These are phyloP conservation scores for Calonectria hawksworthii DNA, from an alignment of 2,329 filamentous ascomycete genomes.

Conservation along the genomic window DNA sequence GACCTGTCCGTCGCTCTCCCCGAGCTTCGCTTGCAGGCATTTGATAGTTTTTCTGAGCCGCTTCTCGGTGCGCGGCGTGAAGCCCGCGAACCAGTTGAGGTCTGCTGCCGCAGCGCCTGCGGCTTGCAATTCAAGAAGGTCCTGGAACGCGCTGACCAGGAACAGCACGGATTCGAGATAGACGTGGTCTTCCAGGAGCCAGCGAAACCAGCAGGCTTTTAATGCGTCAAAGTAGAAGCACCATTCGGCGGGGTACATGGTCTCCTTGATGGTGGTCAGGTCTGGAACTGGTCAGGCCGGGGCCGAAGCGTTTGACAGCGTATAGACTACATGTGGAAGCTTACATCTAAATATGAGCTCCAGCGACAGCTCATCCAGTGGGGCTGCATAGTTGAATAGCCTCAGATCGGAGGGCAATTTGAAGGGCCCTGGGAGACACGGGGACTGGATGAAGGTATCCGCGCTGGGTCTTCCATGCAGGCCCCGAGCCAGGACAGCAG, in stretches of 20 bases:
- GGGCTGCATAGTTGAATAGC: constrained; percentile 38
- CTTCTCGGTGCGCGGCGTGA: constrained; percentile 31
- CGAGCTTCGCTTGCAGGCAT: constrained; percentile 34
- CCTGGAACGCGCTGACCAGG: constrained; percentile 41
- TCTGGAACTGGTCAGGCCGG: constrained; percentile 32
- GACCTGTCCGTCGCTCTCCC: constrained; percentile 29
- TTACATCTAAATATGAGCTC: constrained; percentile 38
- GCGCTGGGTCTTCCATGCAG: not conserved
- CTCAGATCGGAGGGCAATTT: constrained; percentile 33
- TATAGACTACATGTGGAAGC: accelerated
- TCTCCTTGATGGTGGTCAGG: constrained; percentile 44
- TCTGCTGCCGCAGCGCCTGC: not conserved
- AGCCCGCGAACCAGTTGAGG: not conserved
- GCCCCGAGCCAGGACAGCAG: not conserved
- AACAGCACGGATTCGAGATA: constrained; percentile 46
- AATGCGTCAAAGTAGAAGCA: constrained; percentile 42
- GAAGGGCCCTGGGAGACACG: constrained; percentile 30
- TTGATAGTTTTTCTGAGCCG: constrained; percentile 36
- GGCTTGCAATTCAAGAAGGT: constrained; percentile 19
- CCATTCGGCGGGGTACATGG: constrained; percentile 48
- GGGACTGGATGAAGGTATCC: constrained; percentile 19
- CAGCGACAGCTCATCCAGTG: constrained; percentile 29
- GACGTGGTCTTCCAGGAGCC: constrained; percentile 43
- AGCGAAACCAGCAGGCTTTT: constrained; percentile 46
- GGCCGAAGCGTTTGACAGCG: not conserved